Evolutionary conservation across 2,329 filamentous ascomycete species (phyloP), one percentile per base, ranked within the genome.

Genomic region (Cladophialophora immunda): DNA sequence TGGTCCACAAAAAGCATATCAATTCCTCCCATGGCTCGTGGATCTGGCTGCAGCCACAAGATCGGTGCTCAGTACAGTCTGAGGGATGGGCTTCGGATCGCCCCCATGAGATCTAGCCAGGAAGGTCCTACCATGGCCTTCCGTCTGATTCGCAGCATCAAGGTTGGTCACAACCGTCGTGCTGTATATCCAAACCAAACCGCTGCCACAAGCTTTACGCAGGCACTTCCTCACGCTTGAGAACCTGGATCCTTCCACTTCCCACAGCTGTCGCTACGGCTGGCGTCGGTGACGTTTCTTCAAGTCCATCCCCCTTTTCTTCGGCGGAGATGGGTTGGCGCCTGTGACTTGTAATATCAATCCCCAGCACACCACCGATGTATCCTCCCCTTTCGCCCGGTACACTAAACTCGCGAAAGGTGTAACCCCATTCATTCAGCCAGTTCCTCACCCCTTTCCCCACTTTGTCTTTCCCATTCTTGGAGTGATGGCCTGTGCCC

Each of bases 381-480:
- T 95, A 82, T 19, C 81, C 94, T 66, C 93, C 94, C 81, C 93
- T 87, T 78, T 98, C 95, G n/a, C 94, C 94, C 1, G 94, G 93
- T 9, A 97, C 94, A 41, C 92, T 95, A 79, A 99, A 99, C 80
- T 99, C 95, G 62, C 94, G 90, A 80, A 94, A 99, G 0, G 92
- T 91, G 77, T 97, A 99, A 69, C 92, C 89, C 93, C 94, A 97
- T 77, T 98, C 94, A 76, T 94, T 96, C 63, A 99, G 83, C 81
- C 96, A 98, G 72, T 87, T 89, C 62, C 95, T 90, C 69, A 98
- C 90, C 1, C 94, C 93, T 81, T 97, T 97, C 76, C 94, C 94
- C 38, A 99, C 92, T 81, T 99, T 99, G 80, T 99, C 95, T 79
- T 98, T 98, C 74, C 95, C 94, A 76, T 97, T 97, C 83, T 98